phyloP scores from a whole-genome alignment of 164 flowering plant genomes.

The Kalanchoe fedtschenkoi region DNA sequence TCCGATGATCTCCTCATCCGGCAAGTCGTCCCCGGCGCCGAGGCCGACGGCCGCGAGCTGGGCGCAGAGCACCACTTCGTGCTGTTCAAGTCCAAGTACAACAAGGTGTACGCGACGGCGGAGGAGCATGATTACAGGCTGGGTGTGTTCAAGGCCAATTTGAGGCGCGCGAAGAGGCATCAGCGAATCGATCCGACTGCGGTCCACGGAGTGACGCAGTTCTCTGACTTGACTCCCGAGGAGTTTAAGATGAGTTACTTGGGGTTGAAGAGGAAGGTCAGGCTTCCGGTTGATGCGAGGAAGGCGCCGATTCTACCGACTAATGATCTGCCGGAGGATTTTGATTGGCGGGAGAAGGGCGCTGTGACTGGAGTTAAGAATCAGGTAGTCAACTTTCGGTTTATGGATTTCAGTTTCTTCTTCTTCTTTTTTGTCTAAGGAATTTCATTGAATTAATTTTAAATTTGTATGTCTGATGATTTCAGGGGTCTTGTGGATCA shows the following conservation, averaged over 20 bases:
- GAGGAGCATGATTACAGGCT: conserved; percentile 78
- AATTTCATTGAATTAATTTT: neutral
- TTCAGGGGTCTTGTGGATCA: conserved; percentile 88
- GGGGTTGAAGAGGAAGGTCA: conserved; percentile 35
- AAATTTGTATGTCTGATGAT: neutral
- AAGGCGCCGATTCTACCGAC: conserved; percentile 86
- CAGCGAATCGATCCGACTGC: conserved; percentile 82
- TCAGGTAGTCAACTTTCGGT: conserved; percentile 39
- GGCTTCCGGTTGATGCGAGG: conserved; percentile 46
- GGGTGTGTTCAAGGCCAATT: conserved; percentile 59
- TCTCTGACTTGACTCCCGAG: conserved; percentile 71
- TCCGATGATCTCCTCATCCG: conserved; percentile 32
- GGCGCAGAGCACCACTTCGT: conserved; percentile 58
- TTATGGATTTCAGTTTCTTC: no score
- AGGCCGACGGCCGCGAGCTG: conserved; percentile 26
- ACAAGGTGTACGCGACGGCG: conserved; percentile 42
- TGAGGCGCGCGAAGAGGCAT: conserved; percentile 60
- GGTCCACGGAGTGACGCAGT: conserved; percentile 82
- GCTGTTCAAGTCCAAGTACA: conserved; percentile 44
- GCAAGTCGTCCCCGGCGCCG: conserved; percentile 40
- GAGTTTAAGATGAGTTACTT: conserved; percentile 54
- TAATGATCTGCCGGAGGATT: conserved; percentile 55
- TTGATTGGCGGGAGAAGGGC: conserved; percentile 91
- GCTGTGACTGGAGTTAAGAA: conserved; percentile 84
- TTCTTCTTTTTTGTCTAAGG: neutral